A percentile compares a stretch with the other conserved stretches of the same genome.
These are phyloP conservation scores for Barnettozyma hawaiiensis DNA, from an alignment of 1,139 yeast species.

Conservation along the genomic window DNA sequence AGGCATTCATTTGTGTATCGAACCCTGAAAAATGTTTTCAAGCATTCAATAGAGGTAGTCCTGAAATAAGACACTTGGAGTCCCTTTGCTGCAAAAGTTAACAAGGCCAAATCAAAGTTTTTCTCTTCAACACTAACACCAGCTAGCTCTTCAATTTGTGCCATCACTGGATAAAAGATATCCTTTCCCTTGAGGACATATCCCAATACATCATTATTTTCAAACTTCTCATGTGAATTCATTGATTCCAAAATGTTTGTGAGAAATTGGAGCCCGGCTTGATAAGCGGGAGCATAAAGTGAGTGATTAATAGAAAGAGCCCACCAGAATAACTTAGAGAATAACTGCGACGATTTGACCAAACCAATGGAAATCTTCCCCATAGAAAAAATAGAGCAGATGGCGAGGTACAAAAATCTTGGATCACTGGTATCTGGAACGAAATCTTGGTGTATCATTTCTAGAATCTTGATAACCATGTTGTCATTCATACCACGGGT, in stretches of 20 bases:
- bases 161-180: conserved; percentile 39
- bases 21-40: conserved; percentile 45
- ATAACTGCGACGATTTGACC: conserved; percentile 46
- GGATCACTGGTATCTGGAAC: conserved; percentile 26
- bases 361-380: conserved; percentile 63
- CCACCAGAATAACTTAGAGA: conserved; percentile 67
- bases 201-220: conserved; percentile 17
- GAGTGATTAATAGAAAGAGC: conserved; percentile 37
- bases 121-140: conserved; percentile 37
- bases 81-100: conserved; percentile 54
- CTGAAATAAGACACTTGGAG: conserved; percentile 57
- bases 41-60: conserved; percentile 47
- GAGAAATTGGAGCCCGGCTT: conserved; percentile 46
- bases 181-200: conserved; percentile 36
- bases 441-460: conserved; percentile 28
- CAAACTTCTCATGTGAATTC: conserved; percentile 25
- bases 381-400: conserved; percentile 39
- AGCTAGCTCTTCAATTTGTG: conserved; percentile 42
- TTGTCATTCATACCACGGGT: conserved; percentile 59
- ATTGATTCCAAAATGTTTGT: conserved; percentile 30
- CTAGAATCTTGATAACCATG: conserved; percentile 43
- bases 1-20: conserved; percentile 34
- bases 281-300: conserved; percentile 43
- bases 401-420: conserved; percentile 28
- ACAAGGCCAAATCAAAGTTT: conserved; percentile 52